Evolutionary conservation across 306 rosid species (phyloP), one percentile per base, ranked within the genome.

Genomic region (Acacia melanoxylon): DNA sequence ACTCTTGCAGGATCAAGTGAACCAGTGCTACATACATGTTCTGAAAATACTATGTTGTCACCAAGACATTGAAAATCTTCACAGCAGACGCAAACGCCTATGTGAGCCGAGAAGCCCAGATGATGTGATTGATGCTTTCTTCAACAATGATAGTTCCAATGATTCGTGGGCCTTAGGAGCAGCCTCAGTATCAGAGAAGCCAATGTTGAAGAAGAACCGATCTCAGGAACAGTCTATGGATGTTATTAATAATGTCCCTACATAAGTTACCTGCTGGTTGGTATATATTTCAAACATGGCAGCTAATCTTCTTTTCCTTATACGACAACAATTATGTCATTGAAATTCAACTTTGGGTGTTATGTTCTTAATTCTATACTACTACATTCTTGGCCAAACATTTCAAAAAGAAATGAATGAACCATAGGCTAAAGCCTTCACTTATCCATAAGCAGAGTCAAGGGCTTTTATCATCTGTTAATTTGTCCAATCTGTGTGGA

Each of bases 121-220:
- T 45, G 94, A 89, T 56, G 89, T 93, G 40, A 89, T 87, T 15
- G 96, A 92, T 74, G 89, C 89, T 48, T 88, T 78, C 74, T 95
- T 93, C 85, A 89, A 92, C 86, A 89, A 85, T 81, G 97, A 95
- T 56, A 89, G 88, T 72, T 92, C 98, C 6, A 91, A 89, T 79
- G 94, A 91, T 80, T 93, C 95, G 0, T 95, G 97, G 94, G 66
- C 88, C 20, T 41, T 69, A 59, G 78, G 85, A 52, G 71, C 87
- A 0, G 83, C 80, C 59, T 85, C 92, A 15, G 79, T 71, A n/a
- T 86, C 90, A 29, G 78, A 59, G 33, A 93, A 91, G 82, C 91
- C 97, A 10, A 83, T 77, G 77, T 83, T 88, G 45, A 94, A 92
- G 85, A 88, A 92, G 91, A 92, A 89, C 51, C 86, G 91, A 82